These are phyloP conservation scores for Penstemon newberryi DNA, from an alignment of 257 asterid genomes.

Conservation along the genomic window DNA sequence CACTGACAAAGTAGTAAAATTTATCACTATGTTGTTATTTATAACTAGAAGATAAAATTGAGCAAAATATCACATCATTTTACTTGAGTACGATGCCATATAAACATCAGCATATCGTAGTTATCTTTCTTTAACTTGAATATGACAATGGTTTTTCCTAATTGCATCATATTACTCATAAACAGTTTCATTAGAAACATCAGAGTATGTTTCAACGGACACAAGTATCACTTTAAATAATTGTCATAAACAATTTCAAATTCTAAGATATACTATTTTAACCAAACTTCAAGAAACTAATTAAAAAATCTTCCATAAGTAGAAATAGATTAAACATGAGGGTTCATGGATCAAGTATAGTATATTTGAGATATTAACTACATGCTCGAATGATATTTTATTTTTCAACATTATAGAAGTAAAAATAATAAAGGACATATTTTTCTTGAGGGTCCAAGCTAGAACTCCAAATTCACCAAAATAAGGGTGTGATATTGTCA, in stretches of 20 bases:
- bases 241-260: no score
- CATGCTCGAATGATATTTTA: no score
- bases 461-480: constrained; percentile 22
- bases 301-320: neutral
- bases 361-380: no score
- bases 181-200: neutral
- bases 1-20: constrained; percentile 50
- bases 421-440: neutral
- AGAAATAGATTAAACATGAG: no score
- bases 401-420: neutral
- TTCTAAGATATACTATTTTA: neutral
- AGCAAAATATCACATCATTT: no score
- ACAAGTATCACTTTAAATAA: no score
- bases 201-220: no score
- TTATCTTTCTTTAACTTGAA: constrained; percentile 7
- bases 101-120: constrained; percentile 14
- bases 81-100: neutral
- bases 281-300: neutral
- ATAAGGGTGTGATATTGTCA: neutral
- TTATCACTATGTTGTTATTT: constrained; percentile 24
- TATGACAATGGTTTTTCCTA: neutral
- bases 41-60: constrained; percentile 1
- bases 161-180: neutral
- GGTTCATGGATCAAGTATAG: no score
- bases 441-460: neutral